Base-by-base conservation (phyloP, 805 yeast species). In the Pichia deserticola region DNA sequence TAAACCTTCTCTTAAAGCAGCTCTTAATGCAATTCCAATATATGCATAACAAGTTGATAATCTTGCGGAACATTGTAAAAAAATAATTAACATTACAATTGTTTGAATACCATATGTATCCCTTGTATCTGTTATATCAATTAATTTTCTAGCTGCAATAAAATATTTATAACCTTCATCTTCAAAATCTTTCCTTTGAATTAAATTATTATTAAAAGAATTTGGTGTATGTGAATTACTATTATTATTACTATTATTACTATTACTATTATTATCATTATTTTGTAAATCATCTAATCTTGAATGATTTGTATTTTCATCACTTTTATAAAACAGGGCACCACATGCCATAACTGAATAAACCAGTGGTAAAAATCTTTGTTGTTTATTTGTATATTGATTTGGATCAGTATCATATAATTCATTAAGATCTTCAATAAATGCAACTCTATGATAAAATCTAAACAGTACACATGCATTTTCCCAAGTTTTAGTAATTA, bases 271-370 rank as follows among this genome's bases (percentile, higher is more conserved):
- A 13, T 56, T 58, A 10, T 47, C 59, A 1, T 2, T 36, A 20
- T 34, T 41, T 29, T 44, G 45, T 5, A 34, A 32, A 37, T 25
- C 15, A 34, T 49, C 48, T 15, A 33, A 25, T 25, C 40, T 45
- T 11, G 45, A 40, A 39, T 46, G 20, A 11, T 45, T 45, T 2
- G 72, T 70, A 44, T 68, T 63, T 50, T 68, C 65, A 49, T 73
- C 74, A 53, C 75, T 73, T 59, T 81, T 81, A 36, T 79, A 75
- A 57, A 89, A 87, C 36, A 89, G 69, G 4, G 89, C 86, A 13
- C 97, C 97, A 54, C 89, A 87, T 0, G 96, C 96, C 68, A 89
- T 74, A n/a, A 88, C 86, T 1, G 93, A 79, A 66, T 89, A 89
- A 40, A 89, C 81, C 52, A 89, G 73, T 0, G 96, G 95, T 47